Conservation (phyloP, 768 basidiomycete species). For the Hericium coralloides region DNA sequence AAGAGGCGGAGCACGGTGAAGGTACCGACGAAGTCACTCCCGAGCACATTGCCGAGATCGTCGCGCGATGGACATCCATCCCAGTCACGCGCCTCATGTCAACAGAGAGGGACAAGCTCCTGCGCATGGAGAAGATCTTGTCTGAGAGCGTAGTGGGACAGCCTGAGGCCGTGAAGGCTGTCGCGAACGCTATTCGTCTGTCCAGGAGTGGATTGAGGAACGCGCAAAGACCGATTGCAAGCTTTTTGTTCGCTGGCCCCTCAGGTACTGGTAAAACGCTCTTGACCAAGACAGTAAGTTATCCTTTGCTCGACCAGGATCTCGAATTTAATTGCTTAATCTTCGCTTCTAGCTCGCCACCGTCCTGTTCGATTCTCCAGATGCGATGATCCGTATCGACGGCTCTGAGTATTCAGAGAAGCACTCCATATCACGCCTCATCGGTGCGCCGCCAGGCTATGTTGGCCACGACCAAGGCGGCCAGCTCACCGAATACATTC, state of each 20-base stretch:
- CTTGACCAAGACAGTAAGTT: conserved; percentile 76
- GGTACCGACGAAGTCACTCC: conserved; percentile 69
- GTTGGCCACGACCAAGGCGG: conserved; percentile 88
- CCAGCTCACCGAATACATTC: conserved; percentile 88
- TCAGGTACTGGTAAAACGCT: conserved; percentile 89
- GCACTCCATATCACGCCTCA: conserved; percentile 64
- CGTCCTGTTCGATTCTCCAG: conserved; percentile 82
- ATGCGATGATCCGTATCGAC: conserved; percentile 90
- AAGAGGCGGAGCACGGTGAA: conserved; percentile 49
- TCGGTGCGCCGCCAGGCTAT: conserved; percentile 78
- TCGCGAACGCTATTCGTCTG: conserved; percentile 88
- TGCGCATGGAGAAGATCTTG: conserved; percentile 81
- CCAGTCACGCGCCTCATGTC: conserved; percentile 82
- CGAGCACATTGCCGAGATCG: conserved; percentile 91
- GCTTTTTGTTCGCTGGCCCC: conserved; percentile 89
- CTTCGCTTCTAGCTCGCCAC: conserved; percentile 58
- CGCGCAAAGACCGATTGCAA: conserved; percentile 80
- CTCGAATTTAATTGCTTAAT: conserved; percentile 6
- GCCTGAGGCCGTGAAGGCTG: conserved; percentile 82
- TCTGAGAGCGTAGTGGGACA: conserved; percentile 79
- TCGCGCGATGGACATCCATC: conserved; percentile 88
- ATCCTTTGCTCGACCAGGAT: not conserved
- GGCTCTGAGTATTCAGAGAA: conserved; percentile 89
- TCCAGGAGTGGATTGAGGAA: conserved; percentile 93
- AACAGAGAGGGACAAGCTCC: conserved; percentile 84